Conservation (phyloP, 495 filamentous ascomycete species). For the Hapsidospora chrysogenum region DNA sequence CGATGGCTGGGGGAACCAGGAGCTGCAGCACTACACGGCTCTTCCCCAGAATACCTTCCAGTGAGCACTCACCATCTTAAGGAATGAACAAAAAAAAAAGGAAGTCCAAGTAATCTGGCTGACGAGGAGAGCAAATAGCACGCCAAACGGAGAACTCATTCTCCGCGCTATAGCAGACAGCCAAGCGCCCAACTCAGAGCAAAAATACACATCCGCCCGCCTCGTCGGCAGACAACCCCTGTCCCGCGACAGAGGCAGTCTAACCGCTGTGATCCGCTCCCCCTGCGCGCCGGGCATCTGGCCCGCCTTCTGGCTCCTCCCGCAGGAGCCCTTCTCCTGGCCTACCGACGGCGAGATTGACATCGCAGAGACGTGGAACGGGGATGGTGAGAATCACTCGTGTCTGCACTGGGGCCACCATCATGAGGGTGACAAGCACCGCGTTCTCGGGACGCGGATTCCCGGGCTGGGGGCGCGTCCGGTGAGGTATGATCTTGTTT, state of each 20-base stretch:
- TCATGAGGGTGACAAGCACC: conserved; percentile 26
- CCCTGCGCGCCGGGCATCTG: conserved; percentile 24
- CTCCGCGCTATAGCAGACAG: conserved; percentile 16
- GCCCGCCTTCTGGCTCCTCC: conserved; percentile 29
- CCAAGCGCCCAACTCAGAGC: conserved; percentile 9
- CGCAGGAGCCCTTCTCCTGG: conserved; percentile 30
- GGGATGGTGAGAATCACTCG: conserved; percentile 19
- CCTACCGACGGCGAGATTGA: conserved; percentile 44
- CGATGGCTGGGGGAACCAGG: conserved; percentile 29
- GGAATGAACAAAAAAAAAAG: too few relatives aligned
- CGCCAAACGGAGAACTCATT: conserved; percentile 17
- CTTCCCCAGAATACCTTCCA: conserved; percentile 18
- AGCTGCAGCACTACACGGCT: conserved; percentile 24
- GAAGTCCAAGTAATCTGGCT: too few relatives aligned
- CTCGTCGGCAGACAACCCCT: conserved; percentile 20
- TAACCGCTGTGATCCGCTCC: conserved; percentile 14
- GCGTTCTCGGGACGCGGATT: conserved; percentile 17
- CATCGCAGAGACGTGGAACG: conserved; percentile 37
- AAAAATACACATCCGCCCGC: conserved; percentile 21
- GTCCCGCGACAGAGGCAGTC: conserved; percentile 16
- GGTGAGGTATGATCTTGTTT: conserved; percentile 18
- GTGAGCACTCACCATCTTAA: too few relatives aligned
- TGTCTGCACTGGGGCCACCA: conserved; percentile 31
- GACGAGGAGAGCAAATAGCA: too few relatives aligned
- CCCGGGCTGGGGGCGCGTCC: conserved; percentile 10